Evolutionary conservation across 306 rosid species (phyloP).

Genomic region (Acacia acuminata): DNA sequence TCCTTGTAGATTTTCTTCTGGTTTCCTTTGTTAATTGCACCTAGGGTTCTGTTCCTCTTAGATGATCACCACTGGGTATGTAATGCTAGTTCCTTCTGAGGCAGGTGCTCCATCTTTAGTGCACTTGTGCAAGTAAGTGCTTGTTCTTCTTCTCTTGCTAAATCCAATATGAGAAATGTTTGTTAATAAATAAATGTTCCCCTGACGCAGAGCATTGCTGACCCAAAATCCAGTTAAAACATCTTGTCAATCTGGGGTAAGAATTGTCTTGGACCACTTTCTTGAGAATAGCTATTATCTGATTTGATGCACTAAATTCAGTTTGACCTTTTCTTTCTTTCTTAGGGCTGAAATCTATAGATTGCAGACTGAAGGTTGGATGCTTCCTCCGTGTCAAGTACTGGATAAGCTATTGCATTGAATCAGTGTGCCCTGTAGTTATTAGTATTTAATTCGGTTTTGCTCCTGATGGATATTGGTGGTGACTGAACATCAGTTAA

Average conservation of each 20-base stretch:
- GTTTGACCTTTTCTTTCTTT: conserved; percentile 20
- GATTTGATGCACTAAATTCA: conserved; percentile 1
- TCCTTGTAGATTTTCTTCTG: conserved; percentile 89
- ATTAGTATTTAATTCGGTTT: conserved; percentile 38
- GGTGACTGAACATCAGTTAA: conserved; percentile 39
- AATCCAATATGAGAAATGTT: conserved; percentile 8
- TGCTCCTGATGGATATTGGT: conserved; percentile 56
- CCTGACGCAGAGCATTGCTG: conserved; percentile 67
- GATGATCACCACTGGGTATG: conserved; percentile 79
- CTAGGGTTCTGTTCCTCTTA: conserved; percentile 68
- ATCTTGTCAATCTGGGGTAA: conserved; percentile 68
- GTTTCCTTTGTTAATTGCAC: conserved; percentile 98
- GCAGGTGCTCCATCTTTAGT: conserved; percentile 85
- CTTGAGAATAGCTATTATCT: not conserved
- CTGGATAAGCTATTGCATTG: conserved; percentile 45
- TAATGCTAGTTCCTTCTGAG: conserved; percentile 78
- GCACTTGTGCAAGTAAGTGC: conserved; percentile 75
- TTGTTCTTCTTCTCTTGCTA: conserved; percentile 8
- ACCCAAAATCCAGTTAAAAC: conserved; percentile 59
- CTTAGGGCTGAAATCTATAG: conserved; percentile 62
- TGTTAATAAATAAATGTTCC: conserved; percentile 34
- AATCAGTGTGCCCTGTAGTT: conserved; percentile 48
- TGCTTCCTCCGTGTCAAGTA: conserved; percentile 57
- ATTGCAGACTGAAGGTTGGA: conserved; percentile 47
- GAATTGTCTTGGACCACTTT: not conserved